Evolutionary conservation across 306 rosid species (phyloP), one percentile per base, ranked within the genome.

Genomic region (Casuarina cunninghamiana): DNA sequence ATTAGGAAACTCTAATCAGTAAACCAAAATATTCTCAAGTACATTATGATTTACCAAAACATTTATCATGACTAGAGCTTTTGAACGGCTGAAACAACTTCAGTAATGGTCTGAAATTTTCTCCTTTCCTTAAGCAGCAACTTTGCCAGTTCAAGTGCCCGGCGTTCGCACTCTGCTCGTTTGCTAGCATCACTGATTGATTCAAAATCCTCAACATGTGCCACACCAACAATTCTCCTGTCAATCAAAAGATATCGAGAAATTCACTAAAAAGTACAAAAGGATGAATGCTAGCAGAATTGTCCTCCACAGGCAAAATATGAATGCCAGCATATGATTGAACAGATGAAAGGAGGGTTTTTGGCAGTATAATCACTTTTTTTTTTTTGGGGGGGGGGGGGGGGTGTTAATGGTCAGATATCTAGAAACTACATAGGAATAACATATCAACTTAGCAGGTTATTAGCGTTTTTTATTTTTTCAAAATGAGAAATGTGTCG

Each of bases 161-260:
- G 86, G 0, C 79, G 79, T 84, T 91, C 97, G 37, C 97, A 87
- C 11, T 62, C 75, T n/a, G 97, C 98, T 38, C 96, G 83, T 60
- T 85, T 92, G 49, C 79, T 81, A 37, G 84, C 87, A 63, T 95
- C 91, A 32, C 75, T 15, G 53, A 92, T 91, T 45, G 97, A 89
- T 68, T 95, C 98, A 12, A 95, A 85, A 83, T 92, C 97, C 80
- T 91, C 96, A 53, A 95, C 96, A 78, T 95, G 97, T 15, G 90
- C 97, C 78, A 92, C 94, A 21, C 98, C 97, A 71, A 91, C 96
- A 41, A 95, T 91, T 78, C 98, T 87, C 97, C 97, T 94, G 88
- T 32, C 46, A 78, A 74, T 12, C 69, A 62, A 37, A 5, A 37
- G 10, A 62, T 32, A 19, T 37, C 38, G 37, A 62, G 16, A 62